Evolutionary conservation across 176 grass and related monocot species (phyloP).

Genomic region (Metroxylon sagu): DNA sequence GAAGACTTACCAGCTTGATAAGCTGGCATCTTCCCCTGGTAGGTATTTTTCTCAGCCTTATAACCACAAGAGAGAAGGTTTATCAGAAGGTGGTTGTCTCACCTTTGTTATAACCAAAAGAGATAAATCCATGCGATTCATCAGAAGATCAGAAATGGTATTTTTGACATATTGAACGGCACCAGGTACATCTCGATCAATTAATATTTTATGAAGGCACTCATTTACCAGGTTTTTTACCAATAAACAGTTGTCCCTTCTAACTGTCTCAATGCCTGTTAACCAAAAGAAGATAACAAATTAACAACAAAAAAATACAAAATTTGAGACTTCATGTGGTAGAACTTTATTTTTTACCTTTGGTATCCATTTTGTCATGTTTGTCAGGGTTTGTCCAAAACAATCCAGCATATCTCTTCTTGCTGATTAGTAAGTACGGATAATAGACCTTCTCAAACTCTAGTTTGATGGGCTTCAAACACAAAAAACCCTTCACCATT

Average conservation of each 20-base stretch:
- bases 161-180: constrained; percentile 98
- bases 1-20: too few relatives aligned
- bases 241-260: constrained; percentile 98
- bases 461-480: constrained; percentile 81
- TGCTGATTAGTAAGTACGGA: constrained; percentile 93
- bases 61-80: too few relatives aligned
- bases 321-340: background rate
- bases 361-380: constrained; percentile 99
- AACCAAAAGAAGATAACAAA: constrained; percentile 17
- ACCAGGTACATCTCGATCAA: constrained; percentile 79
- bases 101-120: constrained; percentile 99
- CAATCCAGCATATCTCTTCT: constrained; percentile 99
- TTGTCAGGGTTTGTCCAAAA: constrained; percentile 96
- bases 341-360: constrained; percentile 45
- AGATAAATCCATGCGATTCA: constrained; percentile 94
- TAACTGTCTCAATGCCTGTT: constrained; percentile 92
- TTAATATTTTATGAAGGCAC: constrained; percentile 89
- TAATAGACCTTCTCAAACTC: constrained; percentile 99
- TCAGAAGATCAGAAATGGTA: constrained; percentile 96
- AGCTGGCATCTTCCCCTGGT: too few relatives aligned
- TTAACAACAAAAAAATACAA: constrained; percentile 13
- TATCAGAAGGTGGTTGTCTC: background rate
- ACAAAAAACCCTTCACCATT: background rate
- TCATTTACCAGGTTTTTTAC: constrained; percentile 98
- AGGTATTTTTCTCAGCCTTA: too few relatives aligned